Evolutionary conservation across 2,329 filamentous ascomycete species (phyloP).

Genomic region (Calonectria hawksworthii): DNA sequence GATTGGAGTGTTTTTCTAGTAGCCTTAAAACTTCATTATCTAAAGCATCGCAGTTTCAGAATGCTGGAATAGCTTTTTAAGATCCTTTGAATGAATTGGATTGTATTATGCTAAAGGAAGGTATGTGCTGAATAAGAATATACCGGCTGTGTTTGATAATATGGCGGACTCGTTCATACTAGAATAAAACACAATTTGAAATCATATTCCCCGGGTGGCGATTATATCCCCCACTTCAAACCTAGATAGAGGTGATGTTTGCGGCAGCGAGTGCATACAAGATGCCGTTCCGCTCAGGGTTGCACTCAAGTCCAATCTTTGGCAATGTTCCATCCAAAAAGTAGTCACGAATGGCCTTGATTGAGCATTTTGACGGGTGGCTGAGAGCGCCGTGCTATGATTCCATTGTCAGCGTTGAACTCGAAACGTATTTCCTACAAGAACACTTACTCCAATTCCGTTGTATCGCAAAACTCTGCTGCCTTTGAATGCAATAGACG

Average conservation of each 20-base stretch:
- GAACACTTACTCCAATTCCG: neutral
- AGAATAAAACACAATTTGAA: neutral
- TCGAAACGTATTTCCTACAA: neutral
- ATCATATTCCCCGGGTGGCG: neutral
- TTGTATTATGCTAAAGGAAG: neutral
- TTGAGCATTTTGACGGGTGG: conserved; percentile 12
- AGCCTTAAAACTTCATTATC: too few species aligned
- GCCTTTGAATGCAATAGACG: neutral
- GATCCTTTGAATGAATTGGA: too few species aligned
- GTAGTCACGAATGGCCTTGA: neutral
- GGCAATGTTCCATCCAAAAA: conserved; percentile 16
- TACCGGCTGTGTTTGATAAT: neutral
- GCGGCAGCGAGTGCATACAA: neutral
- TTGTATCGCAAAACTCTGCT: neutral
- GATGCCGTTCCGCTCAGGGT: neutral
- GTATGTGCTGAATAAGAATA: neutral
- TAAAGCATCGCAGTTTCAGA: too few species aligned
- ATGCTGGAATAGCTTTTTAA: too few species aligned
- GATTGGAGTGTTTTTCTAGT: too few species aligned
- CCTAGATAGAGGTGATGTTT: neutral
- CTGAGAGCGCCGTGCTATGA: neutral
- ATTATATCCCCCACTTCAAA: neutral
- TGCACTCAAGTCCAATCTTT: conserved; percentile 1
- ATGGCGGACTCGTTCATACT: neutral
- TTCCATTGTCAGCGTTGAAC: neutral